These are phyloP conservation scores for Starmerella stigmatis DNA, from an alignment of 805 yeast genomes.

Conservation along the genomic window DNA sequence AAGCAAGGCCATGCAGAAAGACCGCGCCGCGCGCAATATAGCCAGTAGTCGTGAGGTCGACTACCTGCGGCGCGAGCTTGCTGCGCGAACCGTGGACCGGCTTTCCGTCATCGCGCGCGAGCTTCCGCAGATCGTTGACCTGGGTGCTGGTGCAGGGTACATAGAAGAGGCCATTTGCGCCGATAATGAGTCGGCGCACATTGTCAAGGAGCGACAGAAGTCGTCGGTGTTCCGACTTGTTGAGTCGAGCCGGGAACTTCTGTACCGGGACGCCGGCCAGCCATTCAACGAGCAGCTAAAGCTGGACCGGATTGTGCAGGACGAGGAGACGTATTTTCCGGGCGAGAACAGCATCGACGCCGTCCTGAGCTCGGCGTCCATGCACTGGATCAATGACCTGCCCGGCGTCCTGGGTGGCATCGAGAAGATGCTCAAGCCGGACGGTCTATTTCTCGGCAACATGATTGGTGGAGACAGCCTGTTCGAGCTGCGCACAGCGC, in stretches of 20 bases:
- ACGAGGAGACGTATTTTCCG: slow-evolving; percentile 45
- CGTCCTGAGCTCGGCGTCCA: slow-evolving; percentile 56
- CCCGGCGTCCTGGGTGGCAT: slow-evolving; percentile 52
- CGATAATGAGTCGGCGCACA: slow-evolving; percentile 39
- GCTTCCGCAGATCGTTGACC: slow-evolving; percentile 52
- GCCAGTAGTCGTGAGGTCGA: slow-evolving; percentile 50
- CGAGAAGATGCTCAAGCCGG: slow-evolving; percentile 55
- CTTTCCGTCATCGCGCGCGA: slow-evolving; percentile 59
- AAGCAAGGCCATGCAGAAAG: slow-evolving; percentile 52
- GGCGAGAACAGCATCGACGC: slow-evolving; percentile 48
- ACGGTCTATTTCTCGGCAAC: slow-evolving; percentile 71
- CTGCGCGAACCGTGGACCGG: slow-evolving; percentile 61
- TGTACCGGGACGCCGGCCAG: slow-evolving; percentile 42
- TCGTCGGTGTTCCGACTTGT: slow-evolving; percentile 47
- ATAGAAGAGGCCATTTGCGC: slow-evolving; percentile 37
- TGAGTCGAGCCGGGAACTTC: slow-evolving; percentile 47
- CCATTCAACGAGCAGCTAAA: slow-evolving; percentile 38
- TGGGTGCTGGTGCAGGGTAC: slow-evolving; percentile 67
- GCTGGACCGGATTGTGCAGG: slow-evolving; percentile 45
- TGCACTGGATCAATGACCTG: slow-evolving; percentile 84
- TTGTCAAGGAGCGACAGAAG: slow-evolving; percentile 42
- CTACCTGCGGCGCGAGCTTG: slow-evolving; percentile 65
- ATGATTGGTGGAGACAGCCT: slow-evolving; percentile 77
- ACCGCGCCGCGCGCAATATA: slow-evolving; percentile 39
- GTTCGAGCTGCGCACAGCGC: slow-evolving; percentile 68